Percentiles rank a stretch among this genome's conserved stretches.
These are phyloP conservation scores for Galeopsis tetrahit DNA, from an alignment of 257 asterid species.

Conservation along the genomic window DNA sequence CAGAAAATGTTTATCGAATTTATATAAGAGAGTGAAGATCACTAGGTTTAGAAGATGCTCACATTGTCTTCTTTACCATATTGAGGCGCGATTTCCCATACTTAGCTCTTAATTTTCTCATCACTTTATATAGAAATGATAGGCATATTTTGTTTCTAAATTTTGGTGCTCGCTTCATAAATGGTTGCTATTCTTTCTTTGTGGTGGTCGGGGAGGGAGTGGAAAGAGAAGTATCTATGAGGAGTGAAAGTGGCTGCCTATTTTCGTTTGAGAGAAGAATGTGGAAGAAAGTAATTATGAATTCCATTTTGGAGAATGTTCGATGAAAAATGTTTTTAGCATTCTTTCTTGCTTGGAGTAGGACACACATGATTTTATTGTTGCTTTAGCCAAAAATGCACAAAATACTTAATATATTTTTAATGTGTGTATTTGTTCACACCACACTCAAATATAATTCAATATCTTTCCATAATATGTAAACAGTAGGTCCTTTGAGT, in stretches of 20 bases:
- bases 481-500: neutral
- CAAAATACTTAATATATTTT: neutral
- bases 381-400: neutral
- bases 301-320: neutral
- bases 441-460: neutral
- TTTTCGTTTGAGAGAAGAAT: slow-evolving; percentile 1
- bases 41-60: neutral
- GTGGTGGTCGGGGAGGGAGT: too few relatives aligned
- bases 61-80: neutral
- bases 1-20: slow-evolving; percentile 2
- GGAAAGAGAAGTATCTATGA: too few relatives aligned
- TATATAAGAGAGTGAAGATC: neutral
- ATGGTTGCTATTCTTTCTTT: too few relatives aligned
- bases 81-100: neutral
- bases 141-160: too few relatives aligned
- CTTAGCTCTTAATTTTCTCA: neutral
- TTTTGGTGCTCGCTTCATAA: too few relatives aligned
- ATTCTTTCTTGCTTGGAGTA: neutral
- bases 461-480: neutral
- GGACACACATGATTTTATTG: neutral
- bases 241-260: too few relatives aligned
- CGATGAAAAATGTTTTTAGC: neutral
- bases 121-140: neutral
- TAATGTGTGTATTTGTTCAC: neutral
- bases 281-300: slow-evolving; percentile 11